phyloP scores from a whole-genome alignment of 805 yeast genomes.

The Cyberlindnera mycetangii region DNA sequence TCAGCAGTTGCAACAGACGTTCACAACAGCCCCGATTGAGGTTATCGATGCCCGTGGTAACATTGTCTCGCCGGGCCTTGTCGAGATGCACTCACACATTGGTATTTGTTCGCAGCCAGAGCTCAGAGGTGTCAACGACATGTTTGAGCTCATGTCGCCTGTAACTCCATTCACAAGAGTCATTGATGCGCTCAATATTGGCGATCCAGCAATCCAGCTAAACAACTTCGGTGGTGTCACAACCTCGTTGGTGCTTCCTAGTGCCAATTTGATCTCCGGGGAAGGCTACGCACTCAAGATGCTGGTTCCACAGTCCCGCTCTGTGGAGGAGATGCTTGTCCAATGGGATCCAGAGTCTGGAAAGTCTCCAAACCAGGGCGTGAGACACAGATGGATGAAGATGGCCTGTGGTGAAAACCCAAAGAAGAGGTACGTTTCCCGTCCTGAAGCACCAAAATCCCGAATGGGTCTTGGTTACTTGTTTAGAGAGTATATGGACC shows the following conservation, averaged over 20 bases:
- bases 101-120: conserved; percentile 12
- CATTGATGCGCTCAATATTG: conserved; percentile 12
- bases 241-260: conserved; percentile 7
- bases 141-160: conserved; percentile 14
- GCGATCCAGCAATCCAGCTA: conserved; percentile 12
- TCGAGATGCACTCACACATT: conserved; percentile 11
- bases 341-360: conserved; percentile 2
- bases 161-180: conserved; percentile 12
- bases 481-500: conserved; percentile 11
- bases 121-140: conserved; percentile 10
- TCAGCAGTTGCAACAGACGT: not conserved
- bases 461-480: conserved; percentile 11
- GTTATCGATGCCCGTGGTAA: conserved; percentile 6
- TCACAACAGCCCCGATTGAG: not conserved
- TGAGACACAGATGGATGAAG: conserved; percentile 12
- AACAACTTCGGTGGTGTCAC: conserved; percentile 10
- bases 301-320: conserved; percentile 9
- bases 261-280: conserved; percentile 10
- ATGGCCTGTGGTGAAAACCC: conserved; percentile 14
- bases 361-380: conserved; percentile 5
- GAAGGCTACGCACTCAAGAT: conserved; percentile 10
- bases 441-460: conserved; percentile 13
- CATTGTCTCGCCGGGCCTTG: conserved; percentile 11
- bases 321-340: conserved; percentile 11
- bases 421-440: conserved; percentile 6